phyloP scores from a whole-genome alignment of 1,139 yeast genomes.

The Yamadazyma pseudoaaseri region DNA sequence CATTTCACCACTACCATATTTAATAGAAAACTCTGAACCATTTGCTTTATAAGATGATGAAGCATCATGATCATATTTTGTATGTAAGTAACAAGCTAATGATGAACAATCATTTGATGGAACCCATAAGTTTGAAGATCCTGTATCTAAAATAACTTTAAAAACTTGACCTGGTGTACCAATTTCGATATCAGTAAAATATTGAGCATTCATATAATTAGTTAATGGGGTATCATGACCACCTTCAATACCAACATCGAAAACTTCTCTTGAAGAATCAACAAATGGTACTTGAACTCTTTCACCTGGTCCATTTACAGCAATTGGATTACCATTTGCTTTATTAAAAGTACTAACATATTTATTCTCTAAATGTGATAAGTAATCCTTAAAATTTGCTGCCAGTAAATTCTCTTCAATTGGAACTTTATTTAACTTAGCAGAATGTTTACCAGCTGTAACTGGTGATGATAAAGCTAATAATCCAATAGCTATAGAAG shows the following conservation, averaged over 20 bases:
- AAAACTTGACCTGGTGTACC: conserved; percentile 94
- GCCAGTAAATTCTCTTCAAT: conserved; percentile 61
- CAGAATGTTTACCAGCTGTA: conserved; percentile 63
- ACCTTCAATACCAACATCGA: conserved; percentile 19
- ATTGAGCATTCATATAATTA: conserved; percentile 92
- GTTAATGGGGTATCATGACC: conserved; percentile 76
- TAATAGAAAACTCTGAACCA: conserved; percentile 81
- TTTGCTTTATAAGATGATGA: conserved; percentile 82
- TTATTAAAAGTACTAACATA: conserved; percentile 58
- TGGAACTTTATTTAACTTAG: conserved; percentile 64
- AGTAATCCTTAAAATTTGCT: conserved; percentile 59
- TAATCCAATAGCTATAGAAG: conserved; percentile 55
- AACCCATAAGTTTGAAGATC: conserved; percentile 96
- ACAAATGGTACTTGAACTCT: conserved; percentile 49
- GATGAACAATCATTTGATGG: conserved; percentile 88
- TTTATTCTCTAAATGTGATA: conserved; percentile 69
- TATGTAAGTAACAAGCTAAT: conserved; percentile 90
- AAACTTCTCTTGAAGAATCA: conserved; percentile 12
- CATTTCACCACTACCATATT: conserved; percentile 89
- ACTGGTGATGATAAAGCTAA: conserved; percentile 37
- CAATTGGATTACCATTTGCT: conserved; percentile 25
- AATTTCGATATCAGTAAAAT: conserved; percentile 80
- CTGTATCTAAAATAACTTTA: conserved; percentile 91
- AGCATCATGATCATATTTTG: conserved; percentile 79
- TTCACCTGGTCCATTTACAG: conserved; percentile 15